Conservation (phyloP, 139 green algal genomes). For the Dunaliella sp. region DNA sequence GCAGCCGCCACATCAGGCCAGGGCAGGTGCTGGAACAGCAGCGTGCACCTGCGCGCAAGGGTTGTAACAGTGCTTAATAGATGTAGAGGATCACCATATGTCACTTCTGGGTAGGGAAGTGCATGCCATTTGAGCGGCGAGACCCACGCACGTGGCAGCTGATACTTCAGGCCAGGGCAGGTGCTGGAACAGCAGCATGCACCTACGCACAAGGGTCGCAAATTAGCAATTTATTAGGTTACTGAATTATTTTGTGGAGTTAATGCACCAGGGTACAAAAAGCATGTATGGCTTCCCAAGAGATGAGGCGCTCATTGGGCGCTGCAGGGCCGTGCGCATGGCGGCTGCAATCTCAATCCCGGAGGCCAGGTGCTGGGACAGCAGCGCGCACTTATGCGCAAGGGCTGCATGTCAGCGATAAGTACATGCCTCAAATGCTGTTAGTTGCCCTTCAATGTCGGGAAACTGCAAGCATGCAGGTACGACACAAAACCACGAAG, state of each 20-base stretch:
- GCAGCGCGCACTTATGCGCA: constrained; percentile 40
- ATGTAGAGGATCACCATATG: too few relatives aligned
- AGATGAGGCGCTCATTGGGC: constrained; percentile 16
- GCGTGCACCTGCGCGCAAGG: constrained; percentile 33
- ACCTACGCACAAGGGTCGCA: constrained; percentile 19
- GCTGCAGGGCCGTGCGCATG: constrained; percentile 32
- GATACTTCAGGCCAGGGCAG: constrained; percentile 14
- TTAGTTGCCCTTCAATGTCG: too few relatives aligned
- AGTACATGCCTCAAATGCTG: too few relatives aligned
- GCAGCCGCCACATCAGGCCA: constrained; percentile 12
- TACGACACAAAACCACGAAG: constrained; percentile 27
- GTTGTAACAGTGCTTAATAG: neutral
- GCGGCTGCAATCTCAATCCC: constrained; percentile 10
- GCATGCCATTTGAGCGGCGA: too few relatives aligned
- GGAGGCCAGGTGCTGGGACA: constrained; percentile 37
- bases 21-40: constrained; percentile 40
- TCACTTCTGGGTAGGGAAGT: too few relatives aligned
- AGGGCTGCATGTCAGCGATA: too few relatives aligned
- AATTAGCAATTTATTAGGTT: too few relatives aligned
- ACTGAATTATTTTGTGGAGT: too few relatives aligned
- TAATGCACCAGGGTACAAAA: too few relatives aligned
- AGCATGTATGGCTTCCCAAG: neutral
- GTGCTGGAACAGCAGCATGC: constrained; percentile 49
- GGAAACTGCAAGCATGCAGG: too few relatives aligned
- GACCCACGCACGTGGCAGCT: constrained; percentile 21